Conservation (phyloP, 179 eudicot species). For the Actinidia chinensis region DNA sequence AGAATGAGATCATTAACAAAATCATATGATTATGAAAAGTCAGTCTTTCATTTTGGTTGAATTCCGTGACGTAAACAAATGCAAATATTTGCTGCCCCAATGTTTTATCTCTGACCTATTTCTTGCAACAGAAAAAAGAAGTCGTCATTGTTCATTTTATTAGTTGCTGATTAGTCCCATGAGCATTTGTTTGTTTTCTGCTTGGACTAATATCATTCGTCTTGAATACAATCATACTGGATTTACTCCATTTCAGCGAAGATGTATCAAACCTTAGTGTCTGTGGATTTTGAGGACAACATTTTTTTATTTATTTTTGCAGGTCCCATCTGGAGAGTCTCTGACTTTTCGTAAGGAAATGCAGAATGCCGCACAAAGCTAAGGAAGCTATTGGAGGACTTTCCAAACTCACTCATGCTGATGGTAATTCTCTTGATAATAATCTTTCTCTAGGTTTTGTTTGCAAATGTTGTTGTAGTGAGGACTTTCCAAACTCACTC, state of each 20-base stretch:
- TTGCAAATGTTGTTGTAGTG: too few species aligned
- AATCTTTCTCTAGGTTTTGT: too few species aligned
- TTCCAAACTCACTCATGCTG: slow-evolving; percentile 87
- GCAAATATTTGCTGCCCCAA: not conserved
- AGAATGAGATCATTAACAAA: not conserved
- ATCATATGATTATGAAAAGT: not conserved
- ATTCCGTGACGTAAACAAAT: not conserved
- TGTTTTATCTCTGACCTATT: not conserved
- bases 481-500: too few species aligned
- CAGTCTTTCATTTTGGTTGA: not conserved
- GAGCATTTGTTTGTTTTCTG: not conserved
- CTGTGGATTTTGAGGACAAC: not conserved
- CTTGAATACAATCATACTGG: not conserved
- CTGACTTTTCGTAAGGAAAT: too few species aligned
- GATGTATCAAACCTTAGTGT: not conserved
- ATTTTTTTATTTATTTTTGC: slow-evolving; percentile 12
- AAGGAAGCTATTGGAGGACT: slow-evolving; percentile 99
- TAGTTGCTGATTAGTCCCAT: not conserved
- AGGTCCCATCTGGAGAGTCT: slow-evolving; percentile 96
- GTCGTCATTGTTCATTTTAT: not conserved
- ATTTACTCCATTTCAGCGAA: not conserved
- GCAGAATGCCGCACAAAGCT: too few species aligned
- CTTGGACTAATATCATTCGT: not conserved
- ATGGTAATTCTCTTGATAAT: too few species aligned
- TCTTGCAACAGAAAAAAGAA: not conserved